phyloP scores from a whole-genome alignment of 108 stramenopile genomes.

The Licmophora abbreviata region DNA sequence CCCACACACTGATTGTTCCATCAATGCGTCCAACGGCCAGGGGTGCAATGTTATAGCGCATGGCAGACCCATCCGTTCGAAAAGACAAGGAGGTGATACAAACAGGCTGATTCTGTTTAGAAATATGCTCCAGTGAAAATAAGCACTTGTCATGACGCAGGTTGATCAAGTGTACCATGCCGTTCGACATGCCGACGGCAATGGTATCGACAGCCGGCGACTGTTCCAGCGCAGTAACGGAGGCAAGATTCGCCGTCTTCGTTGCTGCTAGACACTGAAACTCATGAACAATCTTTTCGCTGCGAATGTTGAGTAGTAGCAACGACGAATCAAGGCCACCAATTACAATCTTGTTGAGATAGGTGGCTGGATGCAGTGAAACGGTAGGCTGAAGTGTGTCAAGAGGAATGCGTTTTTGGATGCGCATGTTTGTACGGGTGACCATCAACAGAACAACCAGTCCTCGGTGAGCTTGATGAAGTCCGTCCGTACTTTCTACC shows the following conservation, averaged over 20 bases:
- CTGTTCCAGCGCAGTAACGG: conserved; percentile 55
- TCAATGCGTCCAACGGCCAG: conserved; percentile 70
- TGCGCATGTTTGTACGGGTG: conserved; percentile 31
- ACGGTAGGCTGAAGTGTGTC: conserved; percentile 46
- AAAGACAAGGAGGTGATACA: conserved; percentile 70
- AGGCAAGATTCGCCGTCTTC: conserved; percentile 9
- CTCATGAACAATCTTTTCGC: conserved; percentile 63
- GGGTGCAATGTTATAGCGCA: conserved; percentile 69
- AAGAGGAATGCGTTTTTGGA: conserved; percentile 59
- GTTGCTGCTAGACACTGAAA: conserved; percentile 48
- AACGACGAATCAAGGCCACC: conserved; percentile 43
- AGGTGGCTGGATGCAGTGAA: conserved; percentile 75
- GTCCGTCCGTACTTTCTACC: too few species aligned
- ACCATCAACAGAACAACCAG: conserved; percentile 59
- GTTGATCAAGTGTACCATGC: conserved; percentile 70
- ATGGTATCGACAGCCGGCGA: conserved; percentile 83
- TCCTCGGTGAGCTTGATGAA: too few species aligned
- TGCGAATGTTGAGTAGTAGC: conserved; percentile 68
- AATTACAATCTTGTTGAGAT: conserved; percentile 81
- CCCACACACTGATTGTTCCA: conserved; percentile 79
- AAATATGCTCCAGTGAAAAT: conserved; percentile 56
- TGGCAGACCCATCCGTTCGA: conserved; percentile 72
- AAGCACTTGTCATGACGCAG: conserved; percentile 52
- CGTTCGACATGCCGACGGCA: conserved; percentile 62
- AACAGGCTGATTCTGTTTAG: conserved; percentile 13